A percentile compares a stretch with the other conserved stretches of the same genome.
phyloP scores from a whole-genome alignment of 805 yeast species.

The Starmerella sirachaensis region DNA sequence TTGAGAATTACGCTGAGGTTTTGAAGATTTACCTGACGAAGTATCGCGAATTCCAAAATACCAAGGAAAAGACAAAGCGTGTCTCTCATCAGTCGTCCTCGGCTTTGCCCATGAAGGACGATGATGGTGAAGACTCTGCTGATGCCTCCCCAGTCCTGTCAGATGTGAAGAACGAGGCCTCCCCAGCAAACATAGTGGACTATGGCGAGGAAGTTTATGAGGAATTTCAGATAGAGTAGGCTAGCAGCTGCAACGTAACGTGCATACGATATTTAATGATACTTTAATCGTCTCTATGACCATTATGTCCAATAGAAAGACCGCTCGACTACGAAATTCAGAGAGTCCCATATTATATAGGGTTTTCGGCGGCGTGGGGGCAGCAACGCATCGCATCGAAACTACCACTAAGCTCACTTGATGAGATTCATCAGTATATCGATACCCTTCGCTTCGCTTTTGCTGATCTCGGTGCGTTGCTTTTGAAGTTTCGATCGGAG shows the following conservation, averaged over 20 bases:
- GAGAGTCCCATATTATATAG: too few species aligned
- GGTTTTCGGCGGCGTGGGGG: too few species aligned
- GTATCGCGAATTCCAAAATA: slow-evolving; percentile 37
- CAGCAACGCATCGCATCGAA: too few species aligned
- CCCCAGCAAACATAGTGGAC: slow-evolving; percentile 9
- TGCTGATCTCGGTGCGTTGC: slow-evolving; percentile 20
- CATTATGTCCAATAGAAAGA: too few species aligned
- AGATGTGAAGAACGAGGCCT: slow-evolving; percentile 5
- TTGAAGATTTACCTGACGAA: slow-evolving; percentile 57
- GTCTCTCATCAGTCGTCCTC: not conserved
- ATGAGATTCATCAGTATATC: slow-evolving; percentile 26
- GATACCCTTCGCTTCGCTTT: slow-evolving; percentile 28
- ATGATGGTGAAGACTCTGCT: not conserved
- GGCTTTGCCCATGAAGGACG: not conserved
- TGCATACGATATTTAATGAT: too few species aligned
- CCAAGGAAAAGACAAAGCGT: slow-evolving; percentile 21
- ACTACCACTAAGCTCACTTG: too few species aligned
- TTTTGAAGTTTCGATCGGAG: slow-evolving; percentile 45
- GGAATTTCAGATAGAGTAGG: slow-evolving; percentile 13
- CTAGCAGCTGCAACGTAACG: not conserved
- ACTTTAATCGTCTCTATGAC: too few species aligned
- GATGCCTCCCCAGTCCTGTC: slow-evolving; percentile 1
- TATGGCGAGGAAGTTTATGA: slow-evolving; percentile 15
- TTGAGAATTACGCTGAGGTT: slow-evolving; percentile 59
- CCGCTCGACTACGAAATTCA: too few species aligned